phyloP scores from a whole-genome alignment of 257 asterid species.

The Striga asiatica region DNA sequence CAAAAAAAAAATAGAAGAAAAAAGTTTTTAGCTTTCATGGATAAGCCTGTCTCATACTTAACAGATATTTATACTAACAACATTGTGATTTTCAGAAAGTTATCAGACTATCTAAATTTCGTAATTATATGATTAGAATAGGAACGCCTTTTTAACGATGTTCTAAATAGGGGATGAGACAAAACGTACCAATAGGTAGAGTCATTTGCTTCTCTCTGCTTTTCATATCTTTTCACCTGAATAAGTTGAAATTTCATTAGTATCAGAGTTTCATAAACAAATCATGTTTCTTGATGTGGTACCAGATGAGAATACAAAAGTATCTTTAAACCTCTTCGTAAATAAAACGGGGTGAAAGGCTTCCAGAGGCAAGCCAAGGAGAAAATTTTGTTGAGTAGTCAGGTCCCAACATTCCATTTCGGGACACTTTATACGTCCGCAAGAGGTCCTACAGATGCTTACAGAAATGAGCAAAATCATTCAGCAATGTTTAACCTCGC shows the following conservation, averaged over 20 bases:
- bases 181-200: slow-evolving; percentile 86
- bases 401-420: slow-evolving; percentile 92
- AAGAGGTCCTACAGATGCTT: slow-evolving; percentile 45
- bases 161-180: too few relatives aligned
- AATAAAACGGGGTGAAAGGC: slow-evolving; percentile 82
- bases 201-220: slow-evolving; percentile 58
- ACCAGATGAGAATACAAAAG: background rate
- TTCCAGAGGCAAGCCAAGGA: slow-evolving; percentile 93
- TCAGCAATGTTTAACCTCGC: background rate
- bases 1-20: too few relatives aligned
- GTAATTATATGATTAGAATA: too few relatives aligned
- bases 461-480: background rate
- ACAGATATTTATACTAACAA: too few relatives aligned
- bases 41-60: background rate
- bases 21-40: background rate
- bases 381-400: slow-evolving; percentile 92
- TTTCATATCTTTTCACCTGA: slow-evolving; percentile 88
- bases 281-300: background rate
- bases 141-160: background rate
- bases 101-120: background rate
- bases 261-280: slow-evolving; percentile 13
- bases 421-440: slow-evolving; percentile 65
- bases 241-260: slow-evolving; percentile 14
- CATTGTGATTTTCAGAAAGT: too few relatives aligned
- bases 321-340: slow-evolving; percentile 56